Conservation (phyloP, 768 basidiomycete genomes). For the Ephemerocybe angulata region DNA sequence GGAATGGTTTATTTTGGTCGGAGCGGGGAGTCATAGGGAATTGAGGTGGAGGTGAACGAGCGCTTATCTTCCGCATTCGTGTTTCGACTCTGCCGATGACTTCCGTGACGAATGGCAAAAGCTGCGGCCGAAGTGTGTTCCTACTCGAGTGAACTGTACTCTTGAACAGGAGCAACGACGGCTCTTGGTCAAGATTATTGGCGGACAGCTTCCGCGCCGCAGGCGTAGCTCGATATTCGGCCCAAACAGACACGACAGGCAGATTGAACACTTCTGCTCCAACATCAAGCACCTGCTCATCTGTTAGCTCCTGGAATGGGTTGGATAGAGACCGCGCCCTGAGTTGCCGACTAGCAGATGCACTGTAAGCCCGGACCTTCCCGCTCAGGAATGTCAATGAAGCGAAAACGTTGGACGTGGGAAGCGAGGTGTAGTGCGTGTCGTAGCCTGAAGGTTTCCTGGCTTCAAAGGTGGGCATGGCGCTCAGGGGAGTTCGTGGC, state of each 20-base stretch:
- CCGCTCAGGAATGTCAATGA: constrained; percentile 83
- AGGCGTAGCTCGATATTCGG: constrained; percentile 68
- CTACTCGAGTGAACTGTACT: constrained; percentile 85
- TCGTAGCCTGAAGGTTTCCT: constrained; percentile 18
- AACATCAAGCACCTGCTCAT: constrained; percentile 48
- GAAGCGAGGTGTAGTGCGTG: constrained; percentile 35
- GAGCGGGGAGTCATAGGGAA: constrained; percentile 9
- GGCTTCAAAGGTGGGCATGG: constrained; percentile 16
- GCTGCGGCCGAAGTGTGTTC: constrained; percentile 76
- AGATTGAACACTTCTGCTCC: constrained; percentile 67
- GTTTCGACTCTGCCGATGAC: constrained; percentile 66
- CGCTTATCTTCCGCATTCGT: constrained; percentile 57
- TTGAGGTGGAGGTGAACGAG: constrained; percentile 20
- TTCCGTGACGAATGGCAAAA: constrained; percentile 83
- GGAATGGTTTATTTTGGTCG: constrained; percentile 13
- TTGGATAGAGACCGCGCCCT: constrained; percentile 33
- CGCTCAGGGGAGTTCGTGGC: constrained; percentile 40
- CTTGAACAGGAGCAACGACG: constrained; percentile 75
- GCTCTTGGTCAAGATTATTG: constrained; percentile 21
- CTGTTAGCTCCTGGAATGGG: constrained; percentile 39
- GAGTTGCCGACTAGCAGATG: constrained; percentile 36
- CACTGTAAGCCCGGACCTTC: constrained; percentile 69
- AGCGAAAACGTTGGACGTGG: constrained; percentile 58
- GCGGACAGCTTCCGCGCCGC: constrained; percentile 35
- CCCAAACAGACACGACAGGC: constrained; percentile 78